These are phyloP conservation scores for Suhomyces canberraensis DNA, from an alignment of 805 yeast genomes.

Conservation along the genomic window DNA sequence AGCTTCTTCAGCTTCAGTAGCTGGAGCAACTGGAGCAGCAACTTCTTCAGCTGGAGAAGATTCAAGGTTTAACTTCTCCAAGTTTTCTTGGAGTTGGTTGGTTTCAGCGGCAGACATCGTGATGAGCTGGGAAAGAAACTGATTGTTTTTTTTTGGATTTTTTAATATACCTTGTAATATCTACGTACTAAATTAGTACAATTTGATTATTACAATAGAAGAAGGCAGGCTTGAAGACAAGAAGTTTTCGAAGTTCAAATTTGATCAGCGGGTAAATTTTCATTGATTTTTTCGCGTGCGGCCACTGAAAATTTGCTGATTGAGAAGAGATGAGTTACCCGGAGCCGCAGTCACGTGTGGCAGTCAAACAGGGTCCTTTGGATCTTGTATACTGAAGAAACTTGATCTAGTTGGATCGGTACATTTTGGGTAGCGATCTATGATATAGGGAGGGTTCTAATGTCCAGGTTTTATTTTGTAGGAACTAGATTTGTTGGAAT, in stretches of 20 bases:
- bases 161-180: conserved; percentile 5
- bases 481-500: too few relatives aligned
- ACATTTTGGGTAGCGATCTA: too few relatives aligned
- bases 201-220: neutral
- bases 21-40: conserved; percentile 23
- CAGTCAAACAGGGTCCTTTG: neutral
- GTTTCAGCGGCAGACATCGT: conserved; percentile 36
- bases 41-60: conserved; percentile 14
- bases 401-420: too few relatives aligned
- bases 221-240: neutral
- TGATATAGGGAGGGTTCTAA: too few relatives aligned
- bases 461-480: too few relatives aligned
- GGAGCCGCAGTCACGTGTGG: neutral
- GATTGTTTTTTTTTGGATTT: conserved; percentile 11
- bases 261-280: conserved; percentile 1
- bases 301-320: conserved; percentile 1
- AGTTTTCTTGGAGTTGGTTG: conserved; percentile 44
- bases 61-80: conserved; percentile 47
- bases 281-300: conserved; percentile 1
- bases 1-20: conserved; percentile 27
- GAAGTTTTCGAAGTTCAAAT: neutral
- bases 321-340: conserved; percentile 2
- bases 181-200: neutral
- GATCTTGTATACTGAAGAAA: too few relatives aligned
- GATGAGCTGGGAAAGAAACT: conserved; percentile 1